A percentile compares a stretch with the other conserved stretches of the same genome.
Conservation (phyloP, 441 rosid genomes). For the Viola pubescens region DNA sequence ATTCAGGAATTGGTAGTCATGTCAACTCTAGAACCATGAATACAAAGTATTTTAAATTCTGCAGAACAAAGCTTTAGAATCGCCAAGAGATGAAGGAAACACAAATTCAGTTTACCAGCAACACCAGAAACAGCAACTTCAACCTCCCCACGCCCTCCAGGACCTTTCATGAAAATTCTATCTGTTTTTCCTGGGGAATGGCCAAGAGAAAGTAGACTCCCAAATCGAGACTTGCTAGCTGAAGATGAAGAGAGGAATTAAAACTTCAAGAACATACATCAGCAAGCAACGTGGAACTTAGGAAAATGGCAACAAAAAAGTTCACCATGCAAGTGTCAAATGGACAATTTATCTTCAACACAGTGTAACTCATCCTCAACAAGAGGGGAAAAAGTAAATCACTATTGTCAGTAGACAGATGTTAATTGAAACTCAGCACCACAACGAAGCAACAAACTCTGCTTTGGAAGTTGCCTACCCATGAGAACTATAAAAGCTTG, state of each 20-base stretch:
- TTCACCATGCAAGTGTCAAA: too few relatives aligned
- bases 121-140: slow-evolving; percentile 98
- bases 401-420: too few relatives aligned
- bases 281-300: too few relatives aligned
- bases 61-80: background rate
- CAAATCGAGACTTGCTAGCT: slow-evolving; percentile 83
- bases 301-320: too few relatives aligned
- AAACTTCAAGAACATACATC: too few relatives aligned
- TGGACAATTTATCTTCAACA: too few relatives aligned
- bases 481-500: too few relatives aligned
- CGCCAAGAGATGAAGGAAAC: background rate
- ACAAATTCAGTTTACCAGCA: slow-evolving; percentile 34
- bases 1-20: slow-evolving; percentile 8
- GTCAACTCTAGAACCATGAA: slow-evolving; percentile 1
- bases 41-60: background rate
- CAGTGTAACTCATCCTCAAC: too few relatives aligned
- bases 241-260: slow-evolving; percentile 1
- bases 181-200: slow-evolving; percentile 74
- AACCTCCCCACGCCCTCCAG: slow-evolving; percentile 98
- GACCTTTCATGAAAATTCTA: slow-evolving; percentile 88
- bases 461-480: too few relatives aligned
- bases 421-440: too few relatives aligned
- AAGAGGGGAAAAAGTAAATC: too few relatives aligned
- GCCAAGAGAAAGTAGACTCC: slow-evolving; percentile 71
- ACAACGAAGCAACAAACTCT: too few relatives aligned